Evolutionary conservation across 441 rosid species (phyloP), one percentile per base, ranked within the genome.

Genomic region (Erodium chrysanthum): DNA sequence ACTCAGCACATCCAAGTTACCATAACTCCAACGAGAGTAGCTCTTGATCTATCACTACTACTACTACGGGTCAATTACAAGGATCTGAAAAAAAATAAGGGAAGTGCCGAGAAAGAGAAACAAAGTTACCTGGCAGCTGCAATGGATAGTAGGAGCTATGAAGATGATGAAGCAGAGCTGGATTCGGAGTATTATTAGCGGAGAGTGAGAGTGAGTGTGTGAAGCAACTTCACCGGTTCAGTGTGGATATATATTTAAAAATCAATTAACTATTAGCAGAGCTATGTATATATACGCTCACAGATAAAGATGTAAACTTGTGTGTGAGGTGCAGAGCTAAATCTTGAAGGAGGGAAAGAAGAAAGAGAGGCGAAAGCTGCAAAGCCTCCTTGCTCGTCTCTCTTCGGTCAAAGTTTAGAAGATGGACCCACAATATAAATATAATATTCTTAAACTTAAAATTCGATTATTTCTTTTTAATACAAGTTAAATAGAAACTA

Each of bases 321-420:
- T 27, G 46, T 25, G 33, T 25, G 12, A 20, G 70, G 7, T 0
- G 40, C 2, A 37, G 22, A 29, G 65, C 67, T 23, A 25, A 58
- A 44, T 54, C 76, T 52, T 67, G 66, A 68, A 27, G 44, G 70
- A 59, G 22, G 73, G 82, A 67, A 35, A 33, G 72, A 48, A 68
- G 74, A 66, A 52, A 75, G 48, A 76, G 78, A 79, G 81, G 82
- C 81, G 80, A 81, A 81, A 79, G 85, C 83, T 81, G 83, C 77
- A 33, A 64, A 70, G 69, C 78, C 70, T 54, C 68, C 68, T 50
- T 3, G 29, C 3, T 3, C 31, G 23, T 67, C 40, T 52, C 60
- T 68, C 35, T 46, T 35, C 76, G 56, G 81, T 81, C 84, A 82
- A 80, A 80, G 74, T 23, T 52, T 2, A 12, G 65, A 66, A 66